phyloP scores from a whole-genome alignment of 225 moss, liverwort and hornwort genomes.

The Lunularia cruciata region DNA sequence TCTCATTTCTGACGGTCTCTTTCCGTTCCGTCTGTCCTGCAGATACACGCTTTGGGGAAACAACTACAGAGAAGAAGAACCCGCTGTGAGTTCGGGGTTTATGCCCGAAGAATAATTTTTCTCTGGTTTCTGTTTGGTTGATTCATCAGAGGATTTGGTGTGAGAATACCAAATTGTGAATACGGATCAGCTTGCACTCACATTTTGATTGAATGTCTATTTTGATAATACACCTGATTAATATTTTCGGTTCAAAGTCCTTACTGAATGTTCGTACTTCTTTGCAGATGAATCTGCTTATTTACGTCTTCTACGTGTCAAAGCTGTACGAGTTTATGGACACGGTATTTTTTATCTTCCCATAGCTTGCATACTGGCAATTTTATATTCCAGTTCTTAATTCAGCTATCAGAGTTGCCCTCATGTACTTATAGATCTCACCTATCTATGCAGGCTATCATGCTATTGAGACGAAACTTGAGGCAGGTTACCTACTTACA shows the following conservation, averaged over 20 bases:
- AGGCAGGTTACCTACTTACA: conserved; percentile 81
- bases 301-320: conserved; percentile 76
- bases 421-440: too few relatives aligned
- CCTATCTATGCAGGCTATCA: conserved; percentile 54
- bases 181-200: too few relatives aligned
- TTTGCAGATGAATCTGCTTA: conserved; percentile 65
- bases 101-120: not conserved
- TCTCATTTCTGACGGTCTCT: too few relatives aligned
- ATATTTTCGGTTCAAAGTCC: not conserved
- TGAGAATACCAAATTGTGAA: not conserved
- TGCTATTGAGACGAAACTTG: conserved; percentile 78
- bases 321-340: conserved; percentile 95
- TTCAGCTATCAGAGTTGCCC: not conserved
- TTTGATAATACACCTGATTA: too few relatives aligned
- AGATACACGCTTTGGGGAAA: conserved; percentile 87
- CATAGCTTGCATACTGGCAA: not conserved
- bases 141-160: not conserved
- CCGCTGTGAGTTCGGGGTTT: conserved; percentile 40
- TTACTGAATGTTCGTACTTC: not conserved
- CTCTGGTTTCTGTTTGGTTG: not conserved
- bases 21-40: conserved; percentile 8
- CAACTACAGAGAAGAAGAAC: conserved; percentile 55
- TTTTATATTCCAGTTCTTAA: not conserved
- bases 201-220: too few relatives aligned
- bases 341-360: conserved; percentile 50